Conservation (phyloP, 495 filamentous ascomycete species). For the Trichoderma orchidacearum region DNA sequence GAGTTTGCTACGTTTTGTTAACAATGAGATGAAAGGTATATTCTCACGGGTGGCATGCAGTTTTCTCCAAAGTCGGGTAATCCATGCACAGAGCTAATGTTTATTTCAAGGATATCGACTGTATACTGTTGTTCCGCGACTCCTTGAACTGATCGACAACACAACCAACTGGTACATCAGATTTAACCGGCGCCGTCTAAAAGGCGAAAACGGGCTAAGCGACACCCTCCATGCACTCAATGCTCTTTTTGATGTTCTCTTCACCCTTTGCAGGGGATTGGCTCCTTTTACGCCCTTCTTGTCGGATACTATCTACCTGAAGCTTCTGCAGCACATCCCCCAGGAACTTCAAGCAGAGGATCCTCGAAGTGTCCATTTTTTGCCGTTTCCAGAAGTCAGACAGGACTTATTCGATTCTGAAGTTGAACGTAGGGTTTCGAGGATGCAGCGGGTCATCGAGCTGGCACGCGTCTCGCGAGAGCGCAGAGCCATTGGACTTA, state of each 20-base stretch:
- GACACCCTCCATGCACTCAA: slow-evolving; percentile 88
- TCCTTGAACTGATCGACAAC: slow-evolving; percentile 84
- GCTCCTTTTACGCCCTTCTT: slow-evolving; percentile 95
- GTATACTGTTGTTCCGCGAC: slow-evolving; percentile 86
- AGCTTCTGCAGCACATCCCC: slow-evolving; percentile 70
- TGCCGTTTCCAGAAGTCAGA: slow-evolving; percentile 76
- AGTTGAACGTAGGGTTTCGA: slow-evolving; percentile 70
- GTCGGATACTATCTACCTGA: slow-evolving; percentile 84
- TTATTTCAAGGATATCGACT: slow-evolving; percentile 49
- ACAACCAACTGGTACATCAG: slow-evolving; percentile 99
- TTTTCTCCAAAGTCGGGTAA: not conserved
- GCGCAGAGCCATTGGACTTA: slow-evolving; percentile 68
- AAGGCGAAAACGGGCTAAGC: slow-evolving; percentile 79
- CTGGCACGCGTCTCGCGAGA: slow-evolving; percentile 76
- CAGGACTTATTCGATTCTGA: slow-evolving; percentile 77
- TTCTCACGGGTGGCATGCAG: not conserved
- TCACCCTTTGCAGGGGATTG: slow-evolving; percentile 70
- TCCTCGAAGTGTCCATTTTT: slow-evolving; percentile 79
- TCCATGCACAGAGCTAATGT: slow-evolving; percentile 2
- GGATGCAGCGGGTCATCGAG: slow-evolving; percentile 95
- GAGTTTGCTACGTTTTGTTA: slow-evolving; percentile 81
- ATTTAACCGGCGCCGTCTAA: slow-evolving; percentile 93
- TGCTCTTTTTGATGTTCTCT: slow-evolving; percentile 93
- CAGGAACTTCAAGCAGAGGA: slow-evolving; percentile 50
- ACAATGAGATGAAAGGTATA: slow-evolving; percentile 81